Evolutionary conservation across 257 asterid genomes (phyloP).

Genomic region (Cynanchum wilfordii): DNA sequence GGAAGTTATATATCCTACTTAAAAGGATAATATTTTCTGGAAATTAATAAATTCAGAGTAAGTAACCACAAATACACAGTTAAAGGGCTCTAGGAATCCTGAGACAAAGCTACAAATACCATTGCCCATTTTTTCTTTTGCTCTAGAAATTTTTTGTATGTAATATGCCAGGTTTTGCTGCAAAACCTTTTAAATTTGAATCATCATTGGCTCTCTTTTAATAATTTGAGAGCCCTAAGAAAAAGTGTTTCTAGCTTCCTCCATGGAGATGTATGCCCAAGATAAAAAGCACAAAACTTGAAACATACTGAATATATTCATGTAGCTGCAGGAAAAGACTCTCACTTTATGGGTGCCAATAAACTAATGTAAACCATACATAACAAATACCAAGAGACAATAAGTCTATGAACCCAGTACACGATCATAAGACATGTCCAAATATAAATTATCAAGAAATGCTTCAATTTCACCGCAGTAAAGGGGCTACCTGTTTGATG

Average conservation of each 20-base stretch:
- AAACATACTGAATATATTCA: background rate
- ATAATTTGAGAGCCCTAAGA: background rate
- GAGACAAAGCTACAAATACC: background rate
- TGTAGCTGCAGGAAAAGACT: background rate
- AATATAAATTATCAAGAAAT: background rate
- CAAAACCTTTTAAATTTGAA: background rate
- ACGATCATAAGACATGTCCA: background rate
- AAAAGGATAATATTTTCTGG: background rate
- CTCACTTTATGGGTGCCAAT: background rate
- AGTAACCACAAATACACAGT: background rate
- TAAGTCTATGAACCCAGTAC: background rate
- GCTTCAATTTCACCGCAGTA: background rate
- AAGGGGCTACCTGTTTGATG: constrained; percentile 68
- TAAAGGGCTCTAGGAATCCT: background rate
- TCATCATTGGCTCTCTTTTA: background rate
- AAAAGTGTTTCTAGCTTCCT: background rate
- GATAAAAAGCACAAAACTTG: background rate
- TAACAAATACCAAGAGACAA: background rate
- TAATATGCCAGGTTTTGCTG: background rate
- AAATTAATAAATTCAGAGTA: background rate
- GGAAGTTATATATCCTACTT: background rate
- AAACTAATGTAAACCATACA: background rate
- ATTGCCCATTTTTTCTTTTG: too few species aligned
- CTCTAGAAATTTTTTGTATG: too few species aligned
- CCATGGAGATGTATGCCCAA: background rate